Base-by-base conservation (phyloP, 352 stramenopile genomes). In the Pythium rhizo-oryzae region DNA sequence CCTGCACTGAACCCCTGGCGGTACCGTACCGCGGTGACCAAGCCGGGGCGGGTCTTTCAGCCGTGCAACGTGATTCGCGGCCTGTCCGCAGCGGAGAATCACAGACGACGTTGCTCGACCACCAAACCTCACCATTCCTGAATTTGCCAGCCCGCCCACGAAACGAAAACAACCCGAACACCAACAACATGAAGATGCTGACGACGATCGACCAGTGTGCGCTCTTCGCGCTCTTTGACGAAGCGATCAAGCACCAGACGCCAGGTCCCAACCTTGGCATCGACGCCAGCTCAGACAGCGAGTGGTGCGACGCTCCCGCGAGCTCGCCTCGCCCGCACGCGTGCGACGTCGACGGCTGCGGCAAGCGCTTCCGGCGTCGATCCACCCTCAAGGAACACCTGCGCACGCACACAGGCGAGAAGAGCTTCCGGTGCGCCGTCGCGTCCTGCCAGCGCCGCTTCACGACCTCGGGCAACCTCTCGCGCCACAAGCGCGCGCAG, bases 371-470 rank as follows among this genome's bases (percentile, higher is more conserved):
- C 74, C 81, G 88, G 71, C 82, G 82, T 69, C 88, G 87, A 49
- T 91, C 88, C 62, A 91, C 83, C 30, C 70, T 89, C 59, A 85
- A 79, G 54, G 82, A 90, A 54, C 85, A 93, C 65, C 79, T 89
- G 56, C 91, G 91, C 75, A 93, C 84, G 47, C 85, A 93, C 76
- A 92, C 83, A 53, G 85, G 85, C 18, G 83, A 92, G 70, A 81
- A 91, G 63, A 47, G 9, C 41, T 47, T 47, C 18, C 41, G 11
- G 12, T 69, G 62, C 18, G 72, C 81, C 18, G 68, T 82, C n/a
- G 54, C 53, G 8, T 66, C 62, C 37, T 93, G 83, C 60, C 67
- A 72, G 59, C 89, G 87, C 72, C 71, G 78, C 4, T 93, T 92
- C 39, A 90, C 74, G 60, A 91, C 82, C 18, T 89, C 82, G 0